Percentiles rank a stretch among this genome's conserved stretches.
Evolutionary conservation across 2,329 filamentous ascomycete genomes (phyloP).

Genomic region (Penicillium decumbens): DNA sequence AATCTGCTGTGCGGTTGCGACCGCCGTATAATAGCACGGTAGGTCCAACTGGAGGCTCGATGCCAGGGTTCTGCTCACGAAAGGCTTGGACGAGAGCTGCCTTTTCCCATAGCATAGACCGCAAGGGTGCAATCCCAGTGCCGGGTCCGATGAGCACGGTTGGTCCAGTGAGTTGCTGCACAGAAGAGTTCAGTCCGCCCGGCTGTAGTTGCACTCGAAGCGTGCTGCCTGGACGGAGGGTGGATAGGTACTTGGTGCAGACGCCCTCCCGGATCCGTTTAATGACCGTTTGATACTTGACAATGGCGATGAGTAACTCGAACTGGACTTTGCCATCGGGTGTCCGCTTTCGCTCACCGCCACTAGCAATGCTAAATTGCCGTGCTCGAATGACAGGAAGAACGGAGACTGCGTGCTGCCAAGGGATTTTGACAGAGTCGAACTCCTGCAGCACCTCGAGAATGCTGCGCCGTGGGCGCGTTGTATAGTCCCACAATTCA

Average conservation of each 20-base stretch:
- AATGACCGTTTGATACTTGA: constrained; percentile 85
- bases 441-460: constrained; percentile 92
- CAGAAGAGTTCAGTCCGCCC: constrained; percentile 49
- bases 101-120: constrained; percentile 76
- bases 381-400: constrained; percentile 82
- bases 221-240: constrained; percentile 54
- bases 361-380: constrained; percentile 88
- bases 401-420: constrained; percentile 63
- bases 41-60: constrained; percentile 35
- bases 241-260: constrained; percentile 78
- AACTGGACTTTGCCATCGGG: constrained; percentile 48
- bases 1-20: constrained; percentile 69
- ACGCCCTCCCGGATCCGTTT: constrained; percentile 79
- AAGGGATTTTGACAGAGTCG: constrained; percentile 73
- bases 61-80: constrained; percentile 25
- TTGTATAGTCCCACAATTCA: constrained; percentile 94
- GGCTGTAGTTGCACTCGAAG: constrained; percentile 58
- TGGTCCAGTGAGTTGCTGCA: constrained; percentile 50
- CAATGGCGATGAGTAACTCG: constrained; percentile 77
- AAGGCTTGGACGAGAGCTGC: constrained; percentile 34
- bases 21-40: constrained; percentile 77
- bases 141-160: constrained; percentile 77
- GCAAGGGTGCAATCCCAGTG: constrained; percentile 80
- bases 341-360: constrained; percentile 48
- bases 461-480: constrained; percentile 81